phyloP scores from a whole-genome alignment of 1,284 basidiomycete species.

The Abortiporus biennis region DNA sequence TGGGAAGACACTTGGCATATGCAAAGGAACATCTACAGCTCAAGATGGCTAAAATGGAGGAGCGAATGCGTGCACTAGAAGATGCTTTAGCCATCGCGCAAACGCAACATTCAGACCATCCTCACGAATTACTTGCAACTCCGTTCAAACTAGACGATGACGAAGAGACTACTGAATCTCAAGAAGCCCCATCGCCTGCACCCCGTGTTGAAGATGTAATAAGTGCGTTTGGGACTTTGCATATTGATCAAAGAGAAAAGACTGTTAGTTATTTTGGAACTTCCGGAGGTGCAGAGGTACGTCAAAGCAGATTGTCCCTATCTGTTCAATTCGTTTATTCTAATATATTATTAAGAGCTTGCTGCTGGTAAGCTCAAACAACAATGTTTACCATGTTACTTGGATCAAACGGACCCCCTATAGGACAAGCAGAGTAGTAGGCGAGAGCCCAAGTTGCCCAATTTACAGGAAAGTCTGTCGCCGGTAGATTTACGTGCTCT shows the following conservation, averaged over 20 bases:
- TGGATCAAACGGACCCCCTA: too few relatives aligned
- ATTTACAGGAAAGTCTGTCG: conserved; percentile 3
- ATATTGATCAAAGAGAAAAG: conserved; percentile 14
- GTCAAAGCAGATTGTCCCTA: too few relatives aligned
- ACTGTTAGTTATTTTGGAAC: conserved; percentile 14
- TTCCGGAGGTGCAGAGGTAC: conserved; percentile 13
- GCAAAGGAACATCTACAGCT: conserved; percentile 14
- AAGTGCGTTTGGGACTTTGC: conserved; percentile 14
- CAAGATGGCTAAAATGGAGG: conserved; percentile 13
- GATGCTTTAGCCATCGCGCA: conserved; percentile 16
- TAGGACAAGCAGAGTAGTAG: too few relatives aligned
- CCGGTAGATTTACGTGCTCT: conserved; percentile 12
- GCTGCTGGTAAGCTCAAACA: too few relatives aligned
- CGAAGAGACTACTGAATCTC: background rate
- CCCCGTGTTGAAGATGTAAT: conserved; percentile 4
- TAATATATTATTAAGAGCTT: too few relatives aligned
- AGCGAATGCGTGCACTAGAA: conserved; percentile 14
- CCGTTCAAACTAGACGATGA: conserved; percentile 7
- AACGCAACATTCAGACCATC: conserved; percentile 7
- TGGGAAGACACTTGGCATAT: conserved; percentile 11
- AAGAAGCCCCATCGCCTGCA: background rate
- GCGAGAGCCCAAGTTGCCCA: background rate
- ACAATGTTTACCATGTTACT: too few relatives aligned
- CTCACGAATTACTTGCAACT: conserved; percentile 10
- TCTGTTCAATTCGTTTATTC: too few relatives aligned